Evolutionary conservation across 306 rosid genomes (phyloP), one percentile per base, ranked within the genome.

Genomic region (Abrus precatorius): DNA sequence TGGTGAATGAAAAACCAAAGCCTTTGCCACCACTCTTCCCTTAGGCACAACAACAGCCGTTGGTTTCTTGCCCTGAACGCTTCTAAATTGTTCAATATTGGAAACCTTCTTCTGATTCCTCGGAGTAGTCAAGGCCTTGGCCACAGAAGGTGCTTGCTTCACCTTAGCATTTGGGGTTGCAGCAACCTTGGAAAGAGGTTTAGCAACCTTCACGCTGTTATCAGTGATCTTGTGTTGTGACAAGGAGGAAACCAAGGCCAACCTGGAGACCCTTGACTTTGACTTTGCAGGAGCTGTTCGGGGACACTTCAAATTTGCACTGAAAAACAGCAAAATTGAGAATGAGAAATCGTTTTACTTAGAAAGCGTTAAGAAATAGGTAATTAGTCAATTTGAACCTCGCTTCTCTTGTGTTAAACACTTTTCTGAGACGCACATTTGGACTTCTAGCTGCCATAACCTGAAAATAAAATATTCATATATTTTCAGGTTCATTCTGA

Each of bases 401-500:
- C 56, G 85, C 81, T 48, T 74, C 85, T 84, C 74, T 89, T 76
- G 74, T 81, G 34, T 60, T 59, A 10, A 92, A 72, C 33, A 83
- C 90, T 77, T 87, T 93, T 69, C 85, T 86, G 38, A 93, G 90
- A 14, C 87, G 80, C 12, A 95, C 79, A 83, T 95, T 93, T 3
- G 99, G 99, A 82, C 99, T 95, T 79, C 99, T 93, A 2, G 99
- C 96, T 6, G 98, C 98, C 99, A 93, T 93, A 62, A 93, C 97
- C 97, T 94, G 90, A 45, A 76, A 69, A 83, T 52, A 33, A 47
- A 77, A 81, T 50, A 72, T 57, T 43, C 7, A 20, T 10, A 34
- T 12, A 59, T 65, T 36, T 66, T 44, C 50, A 85, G 40, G 69
- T 63, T 44, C 8, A 78, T 40, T 45, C 50, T 34, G 9, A 38